Base-by-base conservation (phyloP, 768 basidiomycete genomes). In the Mycena filopes region DNA sequence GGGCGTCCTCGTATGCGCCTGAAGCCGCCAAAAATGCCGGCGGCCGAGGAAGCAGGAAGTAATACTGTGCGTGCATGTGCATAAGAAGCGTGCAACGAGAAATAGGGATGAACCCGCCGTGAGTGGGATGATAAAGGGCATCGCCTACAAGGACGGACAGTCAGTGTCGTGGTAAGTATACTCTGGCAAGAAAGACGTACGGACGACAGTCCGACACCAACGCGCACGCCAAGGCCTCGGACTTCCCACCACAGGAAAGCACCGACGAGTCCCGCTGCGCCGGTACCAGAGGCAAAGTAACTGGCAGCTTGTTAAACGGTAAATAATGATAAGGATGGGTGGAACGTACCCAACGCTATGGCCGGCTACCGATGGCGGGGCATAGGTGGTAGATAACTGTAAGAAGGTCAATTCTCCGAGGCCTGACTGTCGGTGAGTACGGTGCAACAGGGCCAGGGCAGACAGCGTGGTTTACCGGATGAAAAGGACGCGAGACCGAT, bases 221-320 rank as follows among this genome's bases (percentile, higher is more conserved):
- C 71, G 46, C 88, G 85, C 7, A 99, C 94, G 23, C 98, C 97
- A 0, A 97, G 78, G 2, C 87, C 86, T 21, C 98, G 83, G 5
- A 99, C 80, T 67, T 95, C 84, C 97, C 97, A 99, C 98, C 98
- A 99, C 15, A 98, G 73, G 41, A 92, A 91, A 0, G 97, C 95
- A 9, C 97, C 97, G 1, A 90, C 91, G 1, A 99, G 86, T 0
- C 97, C 97, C 0, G 97, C 97, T 6, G 92, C 94, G 1, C 97
- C 97, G 0, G 97, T 99, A 0, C 97, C 97, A 11, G 91, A 91
- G 9, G 96, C 90, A 77, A 98, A 99, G 72, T 95, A 98, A 6
- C 92, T 93, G 45, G 3, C 45, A 47, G 1, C 50, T 4, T 36
- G 45, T 28, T 6, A 54, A 26, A 21, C 20, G 26, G n/a, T n/a